A percentile compares a stretch with the other conserved stretches of the same genome.
These are phyloP conservation scores for Hypholoma fasciculare DNA, from an alignment of 768 basidiomycete genomes.

Conservation along the genomic window DNA sequence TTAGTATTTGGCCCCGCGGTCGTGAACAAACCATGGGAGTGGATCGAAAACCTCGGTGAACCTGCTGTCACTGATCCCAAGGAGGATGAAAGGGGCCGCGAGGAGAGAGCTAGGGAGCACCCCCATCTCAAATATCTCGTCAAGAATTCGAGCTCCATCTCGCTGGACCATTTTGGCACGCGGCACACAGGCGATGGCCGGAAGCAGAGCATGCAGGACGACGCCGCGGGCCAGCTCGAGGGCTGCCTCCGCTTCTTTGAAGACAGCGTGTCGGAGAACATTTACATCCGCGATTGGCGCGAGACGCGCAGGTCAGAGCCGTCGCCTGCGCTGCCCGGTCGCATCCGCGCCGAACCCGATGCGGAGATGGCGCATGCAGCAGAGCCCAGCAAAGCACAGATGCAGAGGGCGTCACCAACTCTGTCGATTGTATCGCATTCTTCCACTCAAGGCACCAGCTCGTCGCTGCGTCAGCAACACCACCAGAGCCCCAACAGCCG, in stretches of 20 bases:
- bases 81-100: conserved; percentile 39
- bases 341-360: conserved; percentile 20
- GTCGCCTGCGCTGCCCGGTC: conserved; percentile 15
- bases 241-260: conserved; percentile 59
- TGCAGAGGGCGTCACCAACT: conserved; percentile 37
- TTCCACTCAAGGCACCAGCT: conserved; percentile 48
- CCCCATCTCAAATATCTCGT: conserved; percentile 36
- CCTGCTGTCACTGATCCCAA: conserved; percentile 41
- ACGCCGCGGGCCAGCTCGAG: conserved; percentile 34
- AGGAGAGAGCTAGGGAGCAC: conserved; percentile 34
- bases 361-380: conserved; percentile 10
- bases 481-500: conserved; percentile 50
- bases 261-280: conserved; percentile 62
- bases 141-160: conserved; percentile 69
- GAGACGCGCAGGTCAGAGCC: conserved; percentile 53
- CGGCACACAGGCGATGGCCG: conserved; percentile 64
- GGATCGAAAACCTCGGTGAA: conserved; percentile 79
- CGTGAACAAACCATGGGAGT: conserved; percentile 82
- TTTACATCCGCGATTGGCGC: conserved; percentile 77
- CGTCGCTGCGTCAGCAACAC: conserved; percentile 44
- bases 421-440: conserved; percentile 43
- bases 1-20: conserved; percentile 52
- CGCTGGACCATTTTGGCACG: conserved; percentile 71
- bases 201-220: conserved; percentile 25
- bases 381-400: conserved; percentile 12